These are phyloP conservation scores for Canariomyces notabilis DNA, from an alignment of 2,329 filamentous ascomycete genomes.

Conservation along the genomic window DNA sequence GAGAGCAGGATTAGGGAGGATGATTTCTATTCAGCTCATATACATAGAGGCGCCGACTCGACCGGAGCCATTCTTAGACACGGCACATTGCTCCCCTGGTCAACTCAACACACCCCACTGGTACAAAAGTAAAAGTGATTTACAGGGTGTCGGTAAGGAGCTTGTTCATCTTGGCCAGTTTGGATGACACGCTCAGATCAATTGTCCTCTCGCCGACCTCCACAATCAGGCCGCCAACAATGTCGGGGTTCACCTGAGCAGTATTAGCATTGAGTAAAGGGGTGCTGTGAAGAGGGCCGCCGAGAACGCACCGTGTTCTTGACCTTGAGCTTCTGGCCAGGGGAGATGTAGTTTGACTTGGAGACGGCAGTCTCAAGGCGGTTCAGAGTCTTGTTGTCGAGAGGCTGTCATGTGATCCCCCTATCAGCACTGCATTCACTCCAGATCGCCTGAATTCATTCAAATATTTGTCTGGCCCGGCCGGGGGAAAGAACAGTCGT, in stretches of 20 bases:
- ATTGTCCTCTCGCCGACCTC: slow-evolving; percentile 98
- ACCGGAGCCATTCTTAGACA: slow-evolving; percentile 4
- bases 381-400: slow-evolving; percentile 80
- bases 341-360: slow-evolving; percentile 83
- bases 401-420: slow-evolving; percentile 48
- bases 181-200: slow-evolving; percentile 90
- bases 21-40: slow-evolving; percentile 22
- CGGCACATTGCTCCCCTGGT: background rate
- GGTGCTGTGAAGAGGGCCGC: background rate
- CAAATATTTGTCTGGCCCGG: background rate
- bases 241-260: slow-evolving; percentile 80
- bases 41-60: slow-evolving; percentile 19
- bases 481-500: slow-evolving; percentile 34
- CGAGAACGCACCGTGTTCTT: slow-evolving; percentile 66
- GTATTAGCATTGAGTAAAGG: background rate
- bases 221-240: slow-evolving; percentile 88
- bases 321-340: slow-evolving; percentile 96
- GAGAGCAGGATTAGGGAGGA: background rate
- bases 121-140: slow-evolving; percentile 40
- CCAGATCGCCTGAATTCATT: background rate
- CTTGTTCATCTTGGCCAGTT: slow-evolving; percentile 99
- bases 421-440: slow-evolving; percentile 23
- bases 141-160: slow-evolving; percentile 94
- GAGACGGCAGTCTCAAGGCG: slow-evolving; percentile 82
- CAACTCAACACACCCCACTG: slow-evolving; percentile 14